Base-by-base conservation (phyloP, 495 filamentous ascomycete species). In the Hypoxylon lienhwacheense region DNA sequence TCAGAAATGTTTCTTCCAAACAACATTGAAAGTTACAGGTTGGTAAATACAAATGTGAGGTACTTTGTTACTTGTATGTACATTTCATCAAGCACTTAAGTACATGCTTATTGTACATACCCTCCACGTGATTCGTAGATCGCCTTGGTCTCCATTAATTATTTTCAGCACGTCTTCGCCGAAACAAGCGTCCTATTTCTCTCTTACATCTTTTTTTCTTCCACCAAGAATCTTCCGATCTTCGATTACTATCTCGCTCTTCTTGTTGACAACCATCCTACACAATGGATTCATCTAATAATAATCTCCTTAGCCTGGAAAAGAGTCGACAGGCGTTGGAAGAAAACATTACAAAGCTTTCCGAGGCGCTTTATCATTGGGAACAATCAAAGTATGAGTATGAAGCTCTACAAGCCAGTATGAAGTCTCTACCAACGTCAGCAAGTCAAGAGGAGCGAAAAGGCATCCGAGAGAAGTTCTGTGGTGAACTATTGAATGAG, bases 301-400 rank as follows among this genome's bases (percentile, higher is more conserved):
- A 81, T 35, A 77, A 73, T 40, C 71, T 79, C 25, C 53, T 73
- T 21, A 73, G 79, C 49, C 77, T 96, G 8, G 90, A 96, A 63
- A 81, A 81, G 44, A 90, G 88, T 54, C 83, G 89, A 15, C 73
- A 81, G 45, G 76, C 82, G 7, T 82, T 97, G 17, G 88, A 96
- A 68, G 80, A 79, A 10, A 89, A 86, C 56, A 81, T 95, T 19
- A 71, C 74, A 17, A 82, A 90, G 61, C 83, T 97, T 7, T 80
- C 80, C 15, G 79, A 87, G 58, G 85, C 90, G 2, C 79, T 97
- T 14, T 81, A 80, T 33, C 84, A 91, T 70, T 97, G 92, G 93
- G 85, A 89, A 62, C 84, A 81, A 43, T 93, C 85, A 82, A 91
- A 95, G 61, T 78, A 86, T 11, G 95, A 97, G 59, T 98, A 97